Evolutionary conservation across 805 yeast genomes (phyloP).

Genomic region (Sugiyamaella lignohabitans): DNA sequence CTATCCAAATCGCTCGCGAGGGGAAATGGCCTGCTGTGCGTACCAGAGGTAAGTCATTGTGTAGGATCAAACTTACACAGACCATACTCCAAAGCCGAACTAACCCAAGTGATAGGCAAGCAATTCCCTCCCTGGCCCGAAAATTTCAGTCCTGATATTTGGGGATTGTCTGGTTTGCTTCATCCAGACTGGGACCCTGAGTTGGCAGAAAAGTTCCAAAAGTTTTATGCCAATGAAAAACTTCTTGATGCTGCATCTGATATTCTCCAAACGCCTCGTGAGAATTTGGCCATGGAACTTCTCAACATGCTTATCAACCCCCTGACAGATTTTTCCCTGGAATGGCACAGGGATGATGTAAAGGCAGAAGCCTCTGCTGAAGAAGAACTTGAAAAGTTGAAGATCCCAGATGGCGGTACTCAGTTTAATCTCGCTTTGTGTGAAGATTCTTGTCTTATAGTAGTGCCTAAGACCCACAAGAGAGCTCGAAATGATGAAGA

Average conservation of each 20-base stretch:
- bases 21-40: conserved; percentile 47
- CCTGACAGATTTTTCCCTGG: conserved; percentile 45
- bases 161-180: conserved; percentile 46
- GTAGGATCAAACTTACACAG: conserved; percentile 24
- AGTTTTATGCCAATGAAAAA: conserved; percentile 17
- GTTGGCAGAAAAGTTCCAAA: conserved; percentile 9
- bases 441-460: conserved; percentile 42
- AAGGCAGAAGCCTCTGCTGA: conserved; percentile 41
- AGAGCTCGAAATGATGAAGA: conserved; percentile 42
- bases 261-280: conserved; percentile 36
- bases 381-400: conserved; percentile 39
- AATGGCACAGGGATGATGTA: conserved; percentile 49
- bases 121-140: conserved; percentile 56
- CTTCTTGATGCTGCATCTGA: conserved; percentile 38
- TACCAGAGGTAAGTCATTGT: conserved; percentile 32
- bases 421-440: conserved; percentile 48
- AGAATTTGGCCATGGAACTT: conserved; percentile 41
- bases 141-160: conserved; percentile 44
- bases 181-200: conserved; percentile 40
- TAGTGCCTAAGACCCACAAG: conserved; percentile 43
- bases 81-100: background rate
- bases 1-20: conserved; percentile 38
- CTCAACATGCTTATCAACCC: conserved; percentile 50
- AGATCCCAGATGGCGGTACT: conserved; percentile 40
- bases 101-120: conserved; percentile 25